These are phyloP conservation scores for Globisporangium alternatum DNA, from an alignment of 352 stramenopile species.

Conservation along the genomic window DNA sequence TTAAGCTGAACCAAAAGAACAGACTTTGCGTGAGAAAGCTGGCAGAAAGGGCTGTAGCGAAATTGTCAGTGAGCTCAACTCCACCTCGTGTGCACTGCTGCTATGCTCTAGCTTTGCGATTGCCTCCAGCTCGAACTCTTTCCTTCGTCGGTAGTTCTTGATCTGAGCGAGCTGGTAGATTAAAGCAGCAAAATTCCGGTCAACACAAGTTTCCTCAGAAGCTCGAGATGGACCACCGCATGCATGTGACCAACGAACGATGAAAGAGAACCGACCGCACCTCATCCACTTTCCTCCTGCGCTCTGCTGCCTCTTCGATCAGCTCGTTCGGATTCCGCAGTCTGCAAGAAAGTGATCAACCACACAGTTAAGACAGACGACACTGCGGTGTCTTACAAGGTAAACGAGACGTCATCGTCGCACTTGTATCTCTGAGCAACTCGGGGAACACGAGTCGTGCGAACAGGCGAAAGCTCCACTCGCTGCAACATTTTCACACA, in stretches of 20 bases:
- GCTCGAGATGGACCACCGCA: no score
- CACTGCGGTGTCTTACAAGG: not conserved
- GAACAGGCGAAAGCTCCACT: conserved; percentile 7
- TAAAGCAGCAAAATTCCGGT: not conserved
- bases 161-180: conserved; percentile 7
- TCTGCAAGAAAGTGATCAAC: conserved; percentile 8
- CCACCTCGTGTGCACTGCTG: not conserved
- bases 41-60: not conserved
- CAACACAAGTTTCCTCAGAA: not conserved
- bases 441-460: not conserved
- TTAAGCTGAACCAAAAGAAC: conserved; percentile 2
- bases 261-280: conserved; percentile 10
- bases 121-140: conserved; percentile 8
- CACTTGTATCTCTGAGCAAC: conserved; percentile 13
- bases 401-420: not conserved
- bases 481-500: not conserved
- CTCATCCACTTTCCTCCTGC: conserved; percentile 25
- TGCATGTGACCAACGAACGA: not conserved
- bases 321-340: conserved; percentile 25
- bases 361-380: no score
- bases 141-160: conserved; percentile 2
- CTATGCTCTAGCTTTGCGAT: not conserved
- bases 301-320: conserved; percentile 29
- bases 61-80: not conserved
- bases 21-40: not conserved